phyloP scores from a whole-genome alignment of 805 yeast species.

The Suhomyces faveliae region DNA sequence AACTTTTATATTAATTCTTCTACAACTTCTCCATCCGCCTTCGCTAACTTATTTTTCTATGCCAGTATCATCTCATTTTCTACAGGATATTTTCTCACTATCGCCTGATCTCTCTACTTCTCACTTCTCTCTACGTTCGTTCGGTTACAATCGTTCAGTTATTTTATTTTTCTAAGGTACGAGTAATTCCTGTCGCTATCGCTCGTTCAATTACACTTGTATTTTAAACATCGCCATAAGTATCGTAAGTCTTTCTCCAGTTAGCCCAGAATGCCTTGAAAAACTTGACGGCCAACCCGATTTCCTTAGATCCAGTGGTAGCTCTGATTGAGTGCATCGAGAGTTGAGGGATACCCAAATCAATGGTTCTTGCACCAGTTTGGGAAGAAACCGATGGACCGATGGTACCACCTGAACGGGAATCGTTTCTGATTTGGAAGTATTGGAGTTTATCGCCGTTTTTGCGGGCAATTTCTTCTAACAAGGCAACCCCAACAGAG shows the following conservation, averaged over 20 bases:
- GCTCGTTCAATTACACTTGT: no score
- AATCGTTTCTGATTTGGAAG: conserved; percentile 84
- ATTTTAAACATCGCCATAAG: conserved; percentile 47
- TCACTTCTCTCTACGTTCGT: no score
- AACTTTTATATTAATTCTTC: no score
- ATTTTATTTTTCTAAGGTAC: neutral
- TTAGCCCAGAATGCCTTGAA: conserved; percentile 65
- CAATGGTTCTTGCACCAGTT: conserved; percentile 75
- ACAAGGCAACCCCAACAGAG: conserved; percentile 64
- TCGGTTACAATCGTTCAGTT: no score
- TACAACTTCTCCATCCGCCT: no score
- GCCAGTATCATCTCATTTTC: no score
- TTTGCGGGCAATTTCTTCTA: conserved; percentile 64
- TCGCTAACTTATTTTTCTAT: no score
- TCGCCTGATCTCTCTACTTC: no score
- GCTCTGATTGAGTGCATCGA: conserved; percentile 89
- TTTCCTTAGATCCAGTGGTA: conserved; percentile 72
- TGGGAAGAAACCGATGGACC: conserved; percentile 68
- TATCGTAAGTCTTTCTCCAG: conserved; percentile 62
- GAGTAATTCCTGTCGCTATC: no score
- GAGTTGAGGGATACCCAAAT: conserved; percentile 78
- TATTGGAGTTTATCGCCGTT: conserved; percentile 70
- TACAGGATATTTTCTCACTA: no score
- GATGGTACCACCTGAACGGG: conserved; percentile 85
- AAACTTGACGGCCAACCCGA: conserved; percentile 70